Conservation (phyloP, 2,329 filamentous ascomycete genomes). For the Waltergamsia citrina region DNA sequence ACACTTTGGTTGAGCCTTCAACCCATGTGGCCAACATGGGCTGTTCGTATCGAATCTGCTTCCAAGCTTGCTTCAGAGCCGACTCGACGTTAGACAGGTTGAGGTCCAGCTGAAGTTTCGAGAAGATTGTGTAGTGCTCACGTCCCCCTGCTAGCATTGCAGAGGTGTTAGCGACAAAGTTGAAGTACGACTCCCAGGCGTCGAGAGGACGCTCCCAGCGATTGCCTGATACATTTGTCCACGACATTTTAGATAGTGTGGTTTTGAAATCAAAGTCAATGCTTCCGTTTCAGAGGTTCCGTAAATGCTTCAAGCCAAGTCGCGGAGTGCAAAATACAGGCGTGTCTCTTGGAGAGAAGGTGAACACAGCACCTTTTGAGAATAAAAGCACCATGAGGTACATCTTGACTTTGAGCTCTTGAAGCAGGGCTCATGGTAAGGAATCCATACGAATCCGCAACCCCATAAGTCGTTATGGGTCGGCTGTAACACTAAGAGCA, state of each 20-base stretch:
- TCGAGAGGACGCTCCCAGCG: constrained; percentile 9
- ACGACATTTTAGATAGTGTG: neutral
- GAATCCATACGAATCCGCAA: no score
- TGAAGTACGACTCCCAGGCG: constrained; percentile 8
- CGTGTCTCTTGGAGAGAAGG: no score
- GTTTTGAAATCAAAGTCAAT: no score
- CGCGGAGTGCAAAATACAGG: no score
- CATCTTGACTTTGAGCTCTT: no score
- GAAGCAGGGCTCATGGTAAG: no score
- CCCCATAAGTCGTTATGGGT: no score
- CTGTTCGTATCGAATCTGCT: constrained; percentile 13
- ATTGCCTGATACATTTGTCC: neutral
- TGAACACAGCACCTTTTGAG: no score
- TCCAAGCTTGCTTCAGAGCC: constrained; percentile 13
- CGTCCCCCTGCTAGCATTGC: constrained; percentile 5
- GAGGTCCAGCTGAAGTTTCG: constrained; percentile 4
- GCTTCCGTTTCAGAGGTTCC: no score
- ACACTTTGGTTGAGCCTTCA: constrained; percentile 10
- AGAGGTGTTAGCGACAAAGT: constrained; percentile 4
- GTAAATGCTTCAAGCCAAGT: no score
- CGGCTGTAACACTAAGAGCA: no score
- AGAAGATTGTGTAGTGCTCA: constrained; percentile 7
- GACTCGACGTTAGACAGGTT: neutral
- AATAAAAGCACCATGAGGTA: no score
- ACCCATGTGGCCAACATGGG: constrained; percentile 11